phyloP scores from a whole-genome alignment of 164 flowering plant genomes.

The Piper betle region DNA sequence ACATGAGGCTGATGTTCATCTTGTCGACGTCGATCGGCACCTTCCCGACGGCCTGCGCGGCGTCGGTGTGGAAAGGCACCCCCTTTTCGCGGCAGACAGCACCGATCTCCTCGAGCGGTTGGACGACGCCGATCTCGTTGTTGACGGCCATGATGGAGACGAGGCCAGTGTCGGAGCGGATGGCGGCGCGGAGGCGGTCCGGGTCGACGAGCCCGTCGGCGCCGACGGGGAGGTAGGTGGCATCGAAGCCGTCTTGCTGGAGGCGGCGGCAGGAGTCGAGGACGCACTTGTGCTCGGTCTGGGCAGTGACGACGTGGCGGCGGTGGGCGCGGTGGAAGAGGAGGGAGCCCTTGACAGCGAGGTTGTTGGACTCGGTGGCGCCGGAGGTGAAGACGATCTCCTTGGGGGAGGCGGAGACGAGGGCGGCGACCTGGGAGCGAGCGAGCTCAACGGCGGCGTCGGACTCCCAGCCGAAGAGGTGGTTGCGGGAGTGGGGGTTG shows the following conservation, averaged over 20 bases:
- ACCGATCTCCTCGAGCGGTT: conserved; percentile 89
- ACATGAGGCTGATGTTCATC: conserved; percentile 81
- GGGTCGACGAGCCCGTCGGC: conserved; percentile 64
- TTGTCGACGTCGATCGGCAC: conserved; percentile 73
- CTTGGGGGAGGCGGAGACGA: conserved; percentile 73
- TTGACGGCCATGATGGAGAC: conserved; percentile 87
- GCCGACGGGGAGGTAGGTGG: conserved; percentile 75
- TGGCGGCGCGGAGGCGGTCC: conserved; percentile 35
- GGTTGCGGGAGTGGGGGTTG: conserved; percentile 95
- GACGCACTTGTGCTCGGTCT: conserved; percentile 98
- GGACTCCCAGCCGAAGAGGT: conserved; percentile 96
- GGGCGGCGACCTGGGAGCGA: conserved; percentile 58
- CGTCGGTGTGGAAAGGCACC: conserved; percentile 78
- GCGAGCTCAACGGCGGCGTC: conserved; percentile 76
- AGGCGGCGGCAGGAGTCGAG: conserved; percentile 87
- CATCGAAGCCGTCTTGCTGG: conserved; percentile 84
- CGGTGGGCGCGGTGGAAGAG: conserved; percentile 67
- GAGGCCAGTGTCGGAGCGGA: conserved; percentile 76
- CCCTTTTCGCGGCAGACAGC: conserved; percentile 52
- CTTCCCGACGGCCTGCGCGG: conserved; percentile 90
- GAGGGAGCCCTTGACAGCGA: conserved; percentile 86
- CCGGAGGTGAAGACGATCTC: conserved; percentile 96
- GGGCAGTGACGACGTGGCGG: conserved; percentile 83
- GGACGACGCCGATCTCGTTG: conserved; percentile 93
- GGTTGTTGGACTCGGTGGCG: conserved; percentile 90